Evolutionary conservation across 1,284 basidiomycete species (phyloP), one percentile per base, ranked within the genome.

Genomic region (Testicularia cyperi): DNA sequence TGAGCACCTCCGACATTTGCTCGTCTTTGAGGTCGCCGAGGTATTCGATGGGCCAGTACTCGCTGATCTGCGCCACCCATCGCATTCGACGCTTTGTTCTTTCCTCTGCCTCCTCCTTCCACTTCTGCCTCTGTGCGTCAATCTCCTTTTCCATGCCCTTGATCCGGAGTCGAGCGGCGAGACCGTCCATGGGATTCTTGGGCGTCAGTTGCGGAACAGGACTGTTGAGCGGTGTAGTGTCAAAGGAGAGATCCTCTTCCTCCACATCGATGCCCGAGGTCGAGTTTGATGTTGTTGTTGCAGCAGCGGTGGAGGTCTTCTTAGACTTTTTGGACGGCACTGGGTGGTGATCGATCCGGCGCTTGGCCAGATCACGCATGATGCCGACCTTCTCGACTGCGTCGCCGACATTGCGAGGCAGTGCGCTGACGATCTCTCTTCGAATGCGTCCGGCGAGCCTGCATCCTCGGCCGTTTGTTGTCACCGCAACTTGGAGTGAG

Each of bases 401-500:
- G 2, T 79, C 78, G 1, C 91, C 92, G 0, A 88, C 82, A 14
- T 87, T 85, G 43, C 81, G 81, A 0, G 90, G 86, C 3, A 98
- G 78, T 25, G 82, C 82, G 0, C 86, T 80, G 3, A 94, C 85
- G 36, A 96, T 85, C 29, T 96, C 90, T 20, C 94, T 80, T 31
- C 85, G 83, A 27, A 98, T 80, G 9, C 92, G 82, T 2, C 85
- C 83, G 0, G 87, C 88, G 3, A 98, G 80, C 12, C 94, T 81
- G 71, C 94, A 97, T 1, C 92, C 94, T 51, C 87, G 83, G 0
- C 91, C 90, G 65, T 95, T 96, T 2, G 92, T 92, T 1, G 90
- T 90, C 1, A 97, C 83, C 0, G 88, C 89, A 10, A 98, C 78
- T 71, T 96, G 91, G 0, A 96, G 80, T 2, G 87, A 84, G 5